Evolutionary conservation across 2,329 filamentous ascomycete species (phyloP).

Genomic region (Phaeophleospora eucalypticola): DNA sequence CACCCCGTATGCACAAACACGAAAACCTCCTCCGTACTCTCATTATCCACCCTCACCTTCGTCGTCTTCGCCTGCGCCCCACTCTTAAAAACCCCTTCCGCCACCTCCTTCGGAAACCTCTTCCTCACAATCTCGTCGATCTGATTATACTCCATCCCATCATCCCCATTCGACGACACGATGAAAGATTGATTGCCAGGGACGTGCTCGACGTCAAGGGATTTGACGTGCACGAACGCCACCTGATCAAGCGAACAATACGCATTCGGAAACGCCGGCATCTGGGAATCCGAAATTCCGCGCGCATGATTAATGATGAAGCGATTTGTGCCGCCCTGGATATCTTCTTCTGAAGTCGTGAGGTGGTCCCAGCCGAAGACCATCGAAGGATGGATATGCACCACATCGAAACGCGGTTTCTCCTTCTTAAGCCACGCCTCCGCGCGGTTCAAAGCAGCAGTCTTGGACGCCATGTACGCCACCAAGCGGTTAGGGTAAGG

Average conservation of each 20-base stretch:
- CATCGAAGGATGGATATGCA: conserved; percentile 29
- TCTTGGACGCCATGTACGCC: conserved; percentile 30
- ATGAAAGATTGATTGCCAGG: conserved; percentile 20
- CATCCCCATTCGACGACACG: conserved; percentile 13
- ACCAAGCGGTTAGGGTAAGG: conserved; percentile 19
- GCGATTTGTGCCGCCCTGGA: conserved; percentile 24
- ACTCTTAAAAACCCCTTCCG: conserved; percentile 8
- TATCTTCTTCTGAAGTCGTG: conserved; percentile 17
- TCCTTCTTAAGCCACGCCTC: conserved; percentile 24
- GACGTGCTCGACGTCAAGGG: conserved; percentile 19
- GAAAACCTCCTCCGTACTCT: conserved; percentile 18
- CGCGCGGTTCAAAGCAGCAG: conserved; percentile 19
- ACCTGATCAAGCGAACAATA: conserved; percentile 30
- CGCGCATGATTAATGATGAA: conserved; percentile 18
- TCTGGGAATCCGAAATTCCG: conserved; percentile 9
- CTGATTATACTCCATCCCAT: conserved; percentile 19
- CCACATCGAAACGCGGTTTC: conserved; percentile 28
- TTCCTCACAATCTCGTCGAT: conserved; percentile 12
- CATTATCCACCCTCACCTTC: conserved; percentile 7
- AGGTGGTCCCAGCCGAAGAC: conserved; percentile 31
- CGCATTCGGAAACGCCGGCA: not conserved
- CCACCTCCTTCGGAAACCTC: conserved; percentile 17
- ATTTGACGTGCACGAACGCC: conserved; percentile 30
- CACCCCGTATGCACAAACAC: conserved; percentile 14
- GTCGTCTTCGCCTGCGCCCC: conserved; percentile 3